Evolutionary conservation across 1,284 basidiomycete genomes (phyloP), one percentile per base, ranked within the genome.

Genomic region (Amylostereum chailletii): DNA sequence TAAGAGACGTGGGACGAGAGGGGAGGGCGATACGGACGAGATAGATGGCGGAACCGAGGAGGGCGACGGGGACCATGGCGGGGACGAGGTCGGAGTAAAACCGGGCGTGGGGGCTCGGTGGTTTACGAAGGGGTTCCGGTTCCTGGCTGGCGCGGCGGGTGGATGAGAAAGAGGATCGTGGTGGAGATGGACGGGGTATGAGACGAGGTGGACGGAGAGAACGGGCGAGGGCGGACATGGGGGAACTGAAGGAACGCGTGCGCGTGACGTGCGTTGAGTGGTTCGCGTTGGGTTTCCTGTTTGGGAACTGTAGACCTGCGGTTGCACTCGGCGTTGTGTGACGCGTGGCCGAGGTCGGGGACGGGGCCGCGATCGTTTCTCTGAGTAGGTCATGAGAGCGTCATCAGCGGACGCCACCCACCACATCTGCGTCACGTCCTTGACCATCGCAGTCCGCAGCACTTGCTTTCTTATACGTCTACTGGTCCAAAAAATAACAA

Each of bases 11-110:
- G 47, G 43, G 40, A 46, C 31, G 48, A 53, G 32, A 45, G 50
- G 50, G 46, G 39, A 53, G 55, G 44, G 41, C 49, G 37, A 34
- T 30, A 65, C 77, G 53, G 60, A 86, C 86, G 57, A 88, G 70
- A 66, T 86, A 90, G 47, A 90, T 74, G 7, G 81, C 83, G 50
- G 84, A 87, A 10, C 85, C 87, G 30, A 90, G 71, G 45, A 90
- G 67, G 44, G 82, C 79, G 50, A 90, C 70, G 5, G 86, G 87
- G 40, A 88, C 68, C 86, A 89, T 89, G 36, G 77, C 78, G 31
- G 87, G 87, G 40, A 84, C 62, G 46, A 82, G 71, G 52, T 81
- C 74, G 38, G 77, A 67, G 62, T 89, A 89, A 71, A 80, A 80
- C 54, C 71, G 69, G 3, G 75, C 76, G 65, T 89, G 83, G 27